Conservation (phyloP, 805 yeast species). For the Saturnispora sanitii region DNA sequence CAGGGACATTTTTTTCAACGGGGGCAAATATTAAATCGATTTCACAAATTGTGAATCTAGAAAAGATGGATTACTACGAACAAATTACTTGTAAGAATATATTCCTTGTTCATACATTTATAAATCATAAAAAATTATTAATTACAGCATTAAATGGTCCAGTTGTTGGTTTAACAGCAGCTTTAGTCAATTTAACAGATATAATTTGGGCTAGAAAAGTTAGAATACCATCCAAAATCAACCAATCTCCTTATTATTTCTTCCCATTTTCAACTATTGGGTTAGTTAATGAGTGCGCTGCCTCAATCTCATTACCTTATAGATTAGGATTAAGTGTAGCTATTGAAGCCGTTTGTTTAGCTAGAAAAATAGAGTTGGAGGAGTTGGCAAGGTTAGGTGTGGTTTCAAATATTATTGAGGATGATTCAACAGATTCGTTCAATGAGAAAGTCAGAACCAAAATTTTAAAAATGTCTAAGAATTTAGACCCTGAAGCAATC, state of each 20-base stretch:
- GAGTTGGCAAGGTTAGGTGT: conserved; percentile 51
- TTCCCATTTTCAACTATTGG: conserved; percentile 79
- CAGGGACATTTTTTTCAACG: conserved; percentile 72
- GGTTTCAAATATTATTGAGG: conserved; percentile 45
- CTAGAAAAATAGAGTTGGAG: conserved; percentile 53
- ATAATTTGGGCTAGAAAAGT: conserved; percentile 45
- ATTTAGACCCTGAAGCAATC: conserved; percentile 38
- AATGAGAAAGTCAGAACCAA: conserved; percentile 32
- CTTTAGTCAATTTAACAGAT: conserved; percentile 67
- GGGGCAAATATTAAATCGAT: conserved; percentile 61
- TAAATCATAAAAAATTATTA: conserved; percentile 60
- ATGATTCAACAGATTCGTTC: conserved; percentile 30
- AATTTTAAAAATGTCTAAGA: conserved; percentile 27
- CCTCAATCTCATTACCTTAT: conserved; percentile 55
- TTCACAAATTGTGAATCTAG: conserved; percentile 21
- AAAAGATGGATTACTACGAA: conserved; percentile 20
- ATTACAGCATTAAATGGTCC: conserved; percentile 80
- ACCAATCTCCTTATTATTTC: conserved; percentile 32
- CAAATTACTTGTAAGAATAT: conserved; percentile 51
- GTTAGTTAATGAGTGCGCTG: conserved; percentile 72
- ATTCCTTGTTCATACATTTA: conserved; percentile 55
- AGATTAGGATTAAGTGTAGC: conserved; percentile 68
- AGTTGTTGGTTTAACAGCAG: conserved; percentile 69
- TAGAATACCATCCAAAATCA: background rate
- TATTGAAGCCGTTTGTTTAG: conserved; percentile 61